phyloP scores from a whole-genome alignment of 805 yeast genomes.

The Candida palmyrensis region DNA sequence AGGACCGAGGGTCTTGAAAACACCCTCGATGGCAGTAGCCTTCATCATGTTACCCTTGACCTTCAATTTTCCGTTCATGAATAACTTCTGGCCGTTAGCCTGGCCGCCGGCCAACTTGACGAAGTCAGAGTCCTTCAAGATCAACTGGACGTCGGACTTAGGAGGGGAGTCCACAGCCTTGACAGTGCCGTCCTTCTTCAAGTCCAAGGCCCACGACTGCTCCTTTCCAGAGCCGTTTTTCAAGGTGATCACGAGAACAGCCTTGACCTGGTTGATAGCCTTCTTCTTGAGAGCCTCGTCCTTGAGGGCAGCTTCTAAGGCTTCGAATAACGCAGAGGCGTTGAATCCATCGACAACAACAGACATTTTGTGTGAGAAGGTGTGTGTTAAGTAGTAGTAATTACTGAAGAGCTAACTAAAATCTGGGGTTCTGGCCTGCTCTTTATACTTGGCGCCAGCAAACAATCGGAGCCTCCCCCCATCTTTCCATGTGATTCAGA shows the following conservation, averaged over 20 bases:
- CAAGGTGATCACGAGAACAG: conserved; percentile 61
- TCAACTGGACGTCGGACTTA: conserved; percentile 59
- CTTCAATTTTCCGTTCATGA: conserved; percentile 79
- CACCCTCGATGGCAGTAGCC: conserved; percentile 70
- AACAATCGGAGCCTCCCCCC: no score
- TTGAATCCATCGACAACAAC: conserved; percentile 36
- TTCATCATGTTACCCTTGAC: conserved; percentile 89
- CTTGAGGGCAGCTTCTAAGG: conserved; percentile 32
- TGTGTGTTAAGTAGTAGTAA: no score
- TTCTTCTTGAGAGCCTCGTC: conserved; percentile 30
- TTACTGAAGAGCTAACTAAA: no score
- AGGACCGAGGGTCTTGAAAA: conserved; percentile 49
- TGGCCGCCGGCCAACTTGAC: conserved; percentile 69
- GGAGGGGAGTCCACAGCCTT: conserved; percentile 40
- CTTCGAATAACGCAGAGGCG: conserved; percentile 37
- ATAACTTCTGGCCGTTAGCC: conserved; percentile 79
- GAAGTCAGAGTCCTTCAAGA: conserved; percentile 63
- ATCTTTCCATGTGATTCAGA: no score
- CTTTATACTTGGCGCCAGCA: no score
- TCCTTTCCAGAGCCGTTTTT: conserved; percentile 56
- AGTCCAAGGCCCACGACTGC: conserved; percentile 63
- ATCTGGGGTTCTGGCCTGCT: no score
- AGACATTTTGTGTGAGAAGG: no score
- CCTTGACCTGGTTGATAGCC: conserved; percentile 48
- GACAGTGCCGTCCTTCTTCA: conserved; percentile 52